Evolutionary conservation across 768 basidiomycete species (phyloP), one percentile per base, ranked within the genome.

Genomic region (Lentinula lateritia): DNA sequence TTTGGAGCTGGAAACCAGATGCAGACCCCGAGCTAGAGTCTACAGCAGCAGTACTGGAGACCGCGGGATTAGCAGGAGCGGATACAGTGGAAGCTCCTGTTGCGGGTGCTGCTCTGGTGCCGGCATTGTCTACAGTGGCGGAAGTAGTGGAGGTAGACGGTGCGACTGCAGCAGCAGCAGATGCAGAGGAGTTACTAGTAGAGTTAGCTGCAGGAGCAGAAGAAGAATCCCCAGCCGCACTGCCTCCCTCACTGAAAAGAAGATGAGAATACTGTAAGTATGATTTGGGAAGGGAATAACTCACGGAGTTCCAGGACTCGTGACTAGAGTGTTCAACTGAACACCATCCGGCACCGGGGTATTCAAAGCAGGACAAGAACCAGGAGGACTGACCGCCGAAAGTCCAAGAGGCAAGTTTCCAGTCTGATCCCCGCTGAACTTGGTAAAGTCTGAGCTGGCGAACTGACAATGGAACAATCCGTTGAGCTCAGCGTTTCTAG

Each of bases 401-500:
- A 73, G 68, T 48, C 82, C 82, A 57, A 84, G 78, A 7, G 84
- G 83, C 60, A 84, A 78, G 18, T 83, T 85, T 39, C 82, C 85
- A 1, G 68, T 41, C 8, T 64, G 69, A 34, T 85, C 84, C 38
- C 79, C 78, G 53, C 77, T 78, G 64, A 85, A 85, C 0, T 70
- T 74, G 9, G 65, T 73, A 39, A 72, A 73, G 53, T 82, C 67
- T 34, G 74, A 75, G 58, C 82, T 77, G 63, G 74, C 70, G 70
- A 79, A 85, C 68, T 86, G 85, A 68, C 83, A 85, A 66, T 85
- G 84, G 74, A 80, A 85, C 34, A 82, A 73, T 7, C 83, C 83
- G 54, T 78, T 74, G 15, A 86, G 77, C 67, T 85, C 81, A 0
- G 72, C 23, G 63, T 86, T 85, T 61, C 68, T 70, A 16, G 83